Conservation (phyloP, 768 basidiomycete genomes). For the Hygrocybe punicea region DNA sequence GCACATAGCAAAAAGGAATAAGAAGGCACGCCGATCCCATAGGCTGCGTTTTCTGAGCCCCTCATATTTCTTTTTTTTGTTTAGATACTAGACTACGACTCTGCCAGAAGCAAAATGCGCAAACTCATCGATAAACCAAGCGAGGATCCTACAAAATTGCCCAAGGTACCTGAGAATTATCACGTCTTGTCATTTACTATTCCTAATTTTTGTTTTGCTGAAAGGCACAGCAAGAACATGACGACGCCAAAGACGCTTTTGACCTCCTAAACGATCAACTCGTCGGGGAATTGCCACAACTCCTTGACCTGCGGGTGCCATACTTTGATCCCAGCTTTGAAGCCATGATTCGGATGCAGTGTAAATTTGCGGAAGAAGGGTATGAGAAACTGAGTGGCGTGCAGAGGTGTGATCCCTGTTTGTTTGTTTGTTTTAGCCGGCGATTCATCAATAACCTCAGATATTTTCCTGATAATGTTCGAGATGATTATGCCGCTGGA, state of each 20-base stretch:
- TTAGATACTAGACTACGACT: conserved; percentile 92
- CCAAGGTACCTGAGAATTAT: conserved; percentile 50
- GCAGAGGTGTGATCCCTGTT: conserved; percentile 4
- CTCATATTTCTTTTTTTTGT: conserved; percentile 1
- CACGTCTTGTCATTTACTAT: background rate
- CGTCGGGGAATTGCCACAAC: conserved; percentile 83
- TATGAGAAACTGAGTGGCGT: conserved; percentile 12
- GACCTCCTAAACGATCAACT: conserved; percentile 91
- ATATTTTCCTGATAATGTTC: conserved; percentile 84
- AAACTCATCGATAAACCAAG: conserved; percentile 89
- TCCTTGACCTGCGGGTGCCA: conserved; percentile 92
- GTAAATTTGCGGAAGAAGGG: conserved; percentile 82
- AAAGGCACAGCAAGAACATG: conserved; percentile 92
- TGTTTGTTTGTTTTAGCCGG: background rate
- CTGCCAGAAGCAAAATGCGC: conserved; percentile 84
- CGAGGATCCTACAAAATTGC: conserved; percentile 89
- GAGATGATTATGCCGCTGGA: conserved; percentile 97
- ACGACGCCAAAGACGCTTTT: conserved; percentile 92
- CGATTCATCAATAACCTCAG: conserved; percentile 38
- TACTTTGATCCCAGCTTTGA: conserved; percentile 99
- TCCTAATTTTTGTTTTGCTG: conserved; percentile 3
- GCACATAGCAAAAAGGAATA: conserved; percentile 89
- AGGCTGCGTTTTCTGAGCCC: background rate
- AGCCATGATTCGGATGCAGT: conserved; percentile 97
- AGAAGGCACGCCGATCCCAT: conserved; percentile 61